Evolutionary conservation across 2,329 filamentous ascomycete genomes (phyloP), one percentile per base, ranked within the genome.

Genomic region (Harringtonia lauricola): DNA sequence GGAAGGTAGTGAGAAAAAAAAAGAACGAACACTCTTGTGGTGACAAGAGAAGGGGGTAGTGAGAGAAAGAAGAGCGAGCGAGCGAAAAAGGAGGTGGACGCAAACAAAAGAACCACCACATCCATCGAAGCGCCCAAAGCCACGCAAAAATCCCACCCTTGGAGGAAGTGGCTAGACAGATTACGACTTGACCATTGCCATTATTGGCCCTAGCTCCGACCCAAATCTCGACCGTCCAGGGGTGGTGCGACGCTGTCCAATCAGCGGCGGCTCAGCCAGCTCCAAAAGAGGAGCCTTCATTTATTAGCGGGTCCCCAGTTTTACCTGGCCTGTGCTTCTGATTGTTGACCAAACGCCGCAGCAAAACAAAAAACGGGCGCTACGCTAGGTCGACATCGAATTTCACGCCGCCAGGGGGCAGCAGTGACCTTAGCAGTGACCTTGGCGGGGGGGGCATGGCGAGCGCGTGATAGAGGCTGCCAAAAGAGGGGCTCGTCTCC

Each of bases 41-140:
- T 26, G 24, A 26, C 24, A 26, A 26, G 24, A 26, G 24, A 26
- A 26, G 24, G 24, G 24, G 24, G 24, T 26, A 26, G 34, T 31
- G 42, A 39, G 43, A 40, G 42, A 45, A 35, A 22, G 33, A 22
- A 31, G 31, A 39, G 30, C 4, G 19, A 35, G 35, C 24, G 24
- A 26, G 24, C 7, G 24, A 26, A 33, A 33, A 8, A 33, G 30
- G 30, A 33, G 30, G n/a, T 13, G n/a, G n/a, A n/a, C 10, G 24
- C 7, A 26, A 26, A 26, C 24, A 26, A 26, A 6, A 26, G 10
- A 26, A 7, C 24, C 24, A 7, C 24, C 24, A 6, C 24, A 26
- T 7, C 8, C 5, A 33, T 15, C 9, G 19, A 37, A 37, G 36
- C 36, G 36, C 36, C 38, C 26, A 26, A 3, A 30, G 31, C 14